Evolutionary conservation across 768 basidiomycete genomes (phyloP).

Genomic region (Suillus occidentalis): DNA sequence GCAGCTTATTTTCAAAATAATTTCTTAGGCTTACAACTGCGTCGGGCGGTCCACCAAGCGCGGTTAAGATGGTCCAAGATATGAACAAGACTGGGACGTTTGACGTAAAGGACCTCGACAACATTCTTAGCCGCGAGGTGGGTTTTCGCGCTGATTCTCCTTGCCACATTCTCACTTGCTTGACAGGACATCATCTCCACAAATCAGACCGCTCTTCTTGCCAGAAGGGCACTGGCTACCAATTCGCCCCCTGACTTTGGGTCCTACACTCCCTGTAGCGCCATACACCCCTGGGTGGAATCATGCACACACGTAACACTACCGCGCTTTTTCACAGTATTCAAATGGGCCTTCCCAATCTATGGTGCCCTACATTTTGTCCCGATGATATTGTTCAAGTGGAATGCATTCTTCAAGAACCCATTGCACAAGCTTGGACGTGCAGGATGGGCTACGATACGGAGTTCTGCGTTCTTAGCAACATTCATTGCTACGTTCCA

Average conservation of each 20-base stretch:
- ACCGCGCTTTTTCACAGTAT: conserved; percentile 72
- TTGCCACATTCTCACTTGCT: not conserved
- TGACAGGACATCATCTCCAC: conserved; percentile 52
- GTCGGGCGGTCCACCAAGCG: conserved; percentile 57
- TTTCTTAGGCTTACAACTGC: conserved; percentile 69
- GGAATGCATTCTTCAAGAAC: conserved; percentile 60
- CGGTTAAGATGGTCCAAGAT: conserved; percentile 59
- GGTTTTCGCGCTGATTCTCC: conserved; percentile 13
- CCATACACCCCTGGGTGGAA: conserved; percentile 73
- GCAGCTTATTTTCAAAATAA: not conserved
- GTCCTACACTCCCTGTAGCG: conserved; percentile 61
- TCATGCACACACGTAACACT: conserved; percentile 48
- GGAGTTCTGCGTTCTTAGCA: conserved; percentile 87
- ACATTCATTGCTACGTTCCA: conserved; percentile 83
- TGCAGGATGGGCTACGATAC: conserved; percentile 67
- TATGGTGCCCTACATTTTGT: conserved; percentile 92
- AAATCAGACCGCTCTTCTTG: conserved; percentile 51
- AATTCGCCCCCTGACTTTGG: conserved; percentile 43
- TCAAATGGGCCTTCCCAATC: conserved; percentile 78
- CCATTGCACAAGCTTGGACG: conserved; percentile 66
- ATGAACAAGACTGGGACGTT: conserved; percentile 60
- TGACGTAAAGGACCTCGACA: conserved; percentile 57
- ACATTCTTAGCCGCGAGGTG: conserved; percentile 50
- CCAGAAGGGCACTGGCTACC: conserved; percentile 39
- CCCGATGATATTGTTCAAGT: conserved; percentile 82